Evolutionary conservation across 345 rosid genomes (phyloP), one percentile per base, ranked within the genome.

Genomic region (Linum usitatissimum): DNA sequence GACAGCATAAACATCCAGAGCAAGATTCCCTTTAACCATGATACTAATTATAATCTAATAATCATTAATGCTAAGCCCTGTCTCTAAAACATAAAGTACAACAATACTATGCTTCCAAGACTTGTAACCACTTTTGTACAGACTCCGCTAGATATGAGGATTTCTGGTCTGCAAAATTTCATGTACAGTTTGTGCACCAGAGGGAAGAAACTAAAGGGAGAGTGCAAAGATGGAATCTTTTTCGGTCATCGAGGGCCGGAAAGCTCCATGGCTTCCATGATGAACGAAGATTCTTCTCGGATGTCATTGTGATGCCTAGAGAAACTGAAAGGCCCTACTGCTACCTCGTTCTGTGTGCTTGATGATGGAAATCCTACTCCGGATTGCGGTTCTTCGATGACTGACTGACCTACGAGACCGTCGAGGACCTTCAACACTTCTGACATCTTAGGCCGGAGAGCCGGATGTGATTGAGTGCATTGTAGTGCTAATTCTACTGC

Each of bases 221-320:
- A 62, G 54, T 0, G 19, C 23, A 36, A 3, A 31, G 19, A 60
- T 9, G 7, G 18, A 23, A 54, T 0, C 51, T 10, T 15, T 45
- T n/a, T 38, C 53, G 18, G 28, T 80, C 72, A 93, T 55, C 99
- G 68, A 53, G 99, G 99, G 79, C 99, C 96, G 0, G 97, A 93
- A 34, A 93, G 99, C 73, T 93, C 99, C 67, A 93, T 87, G 12
- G 99, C 88, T 84, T 93, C 96, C 3, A 90, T 76, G 73, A 90
- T 86, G 78, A 87, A 84, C 6, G 99, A 93, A 68, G 90, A 79
- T 18, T 79, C 88, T 55, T 87, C 94, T 31, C 68, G 88, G 60
- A 76, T 61, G 61, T 80, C 82, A 18, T 86, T 87, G 42, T 70
- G 74, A 54, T 71, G 76, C 74, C 89, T 73, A 6, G 86, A 79